Evolutionary conservation across 2,329 filamentous ascomycete species (phyloP).

Genomic region (Sporothrix schenckii): DNA sequence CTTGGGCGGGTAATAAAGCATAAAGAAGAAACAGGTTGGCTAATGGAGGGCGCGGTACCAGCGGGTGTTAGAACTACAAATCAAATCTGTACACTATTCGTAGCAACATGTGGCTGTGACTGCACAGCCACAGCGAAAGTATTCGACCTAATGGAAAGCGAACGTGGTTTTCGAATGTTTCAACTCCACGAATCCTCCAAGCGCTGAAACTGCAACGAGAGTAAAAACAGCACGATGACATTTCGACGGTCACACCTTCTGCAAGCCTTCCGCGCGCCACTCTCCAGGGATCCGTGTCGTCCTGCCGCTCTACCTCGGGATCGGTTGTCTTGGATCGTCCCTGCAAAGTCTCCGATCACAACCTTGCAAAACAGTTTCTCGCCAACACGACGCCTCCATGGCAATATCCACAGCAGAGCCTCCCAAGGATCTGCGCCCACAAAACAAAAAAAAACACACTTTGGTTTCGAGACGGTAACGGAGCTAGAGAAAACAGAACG

Average conservation of each 20-base stretch:
- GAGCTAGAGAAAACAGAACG: constrained; percentile 71
- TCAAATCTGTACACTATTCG: too few relatives aligned
- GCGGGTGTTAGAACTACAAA: too few relatives aligned
- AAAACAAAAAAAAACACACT: constrained; percentile 67
- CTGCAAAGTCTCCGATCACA: neutral
- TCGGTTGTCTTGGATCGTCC: too few relatives aligned
- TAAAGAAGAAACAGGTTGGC: too few relatives aligned
- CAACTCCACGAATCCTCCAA: neutral
- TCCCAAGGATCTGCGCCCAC: neutral
- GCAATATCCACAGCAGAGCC: neutral
- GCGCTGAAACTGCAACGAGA: neutral
- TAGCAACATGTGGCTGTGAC: too few relatives aligned
- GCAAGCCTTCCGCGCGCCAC: neutral
- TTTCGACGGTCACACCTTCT: constrained; percentile 9
- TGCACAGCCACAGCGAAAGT: too few relatives aligned
- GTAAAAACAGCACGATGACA: constrained; percentile 22
- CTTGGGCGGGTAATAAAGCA: too few relatives aligned
- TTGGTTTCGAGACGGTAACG: constrained; percentile 83
- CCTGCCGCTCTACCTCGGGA: neutral
- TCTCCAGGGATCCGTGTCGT: neutral
- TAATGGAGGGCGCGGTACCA: too few relatives aligned
- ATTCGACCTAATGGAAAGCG: too few relatives aligned
- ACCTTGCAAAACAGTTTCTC: neutral
- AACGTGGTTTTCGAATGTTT: too few relatives aligned
- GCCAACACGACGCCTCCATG: neutral